These are phyloP conservation scores for Fusarium protoensiforme DNA, from an alignment of 2,329 filamentous ascomycete species.

Conservation along the genomic window DNA sequence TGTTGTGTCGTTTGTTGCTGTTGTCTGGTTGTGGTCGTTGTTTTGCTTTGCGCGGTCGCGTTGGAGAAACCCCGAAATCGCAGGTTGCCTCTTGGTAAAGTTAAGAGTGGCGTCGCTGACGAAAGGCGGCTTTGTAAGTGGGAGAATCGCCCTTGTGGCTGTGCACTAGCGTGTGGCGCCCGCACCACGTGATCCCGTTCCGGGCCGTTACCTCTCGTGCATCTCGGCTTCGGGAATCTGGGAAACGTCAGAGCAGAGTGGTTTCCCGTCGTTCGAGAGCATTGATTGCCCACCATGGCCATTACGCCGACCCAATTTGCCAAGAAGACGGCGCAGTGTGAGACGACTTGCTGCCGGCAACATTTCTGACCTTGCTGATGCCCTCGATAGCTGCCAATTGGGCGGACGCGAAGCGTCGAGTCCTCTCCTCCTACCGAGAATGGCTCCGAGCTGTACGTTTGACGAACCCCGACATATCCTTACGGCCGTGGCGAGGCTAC, in stretches of 20 bases:
- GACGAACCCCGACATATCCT: constrained; percentile 4
- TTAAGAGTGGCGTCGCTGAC: constrained; percentile 32
- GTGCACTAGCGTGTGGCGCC: constrained; percentile 31
- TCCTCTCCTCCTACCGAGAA: constrained; percentile 89
- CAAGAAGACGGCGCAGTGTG: constrained; percentile 81
- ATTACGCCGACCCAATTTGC: constrained; percentile 95
- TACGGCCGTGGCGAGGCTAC: not conserved
- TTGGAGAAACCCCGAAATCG: constrained; percentile 11
- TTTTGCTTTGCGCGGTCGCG: not conserved
- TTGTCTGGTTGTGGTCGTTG: not conserved
- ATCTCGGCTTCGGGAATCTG: constrained; percentile 41
- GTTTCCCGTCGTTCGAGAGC: constrained; percentile 44
- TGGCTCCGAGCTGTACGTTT: constrained; percentile 94
- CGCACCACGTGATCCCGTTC: constrained; percentile 43
- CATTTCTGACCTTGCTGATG: constrained; percentile 48
- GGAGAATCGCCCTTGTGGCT: constrained; percentile 33
- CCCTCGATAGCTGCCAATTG: constrained; percentile 79
- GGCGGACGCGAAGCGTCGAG: constrained; percentile 87
- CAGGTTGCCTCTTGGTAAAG: constrained; percentile 1
- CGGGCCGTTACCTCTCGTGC: constrained; percentile 37
- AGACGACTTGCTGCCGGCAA: constrained; percentile 48
- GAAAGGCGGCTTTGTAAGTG: constrained; percentile 35
- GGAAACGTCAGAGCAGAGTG: constrained; percentile 46
- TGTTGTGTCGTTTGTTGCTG: not conserved
- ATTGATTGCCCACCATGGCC: constrained; percentile 72